phyloP scores from a whole-genome alignment of 106 monocot species.

The Allium sativum region DNA sequence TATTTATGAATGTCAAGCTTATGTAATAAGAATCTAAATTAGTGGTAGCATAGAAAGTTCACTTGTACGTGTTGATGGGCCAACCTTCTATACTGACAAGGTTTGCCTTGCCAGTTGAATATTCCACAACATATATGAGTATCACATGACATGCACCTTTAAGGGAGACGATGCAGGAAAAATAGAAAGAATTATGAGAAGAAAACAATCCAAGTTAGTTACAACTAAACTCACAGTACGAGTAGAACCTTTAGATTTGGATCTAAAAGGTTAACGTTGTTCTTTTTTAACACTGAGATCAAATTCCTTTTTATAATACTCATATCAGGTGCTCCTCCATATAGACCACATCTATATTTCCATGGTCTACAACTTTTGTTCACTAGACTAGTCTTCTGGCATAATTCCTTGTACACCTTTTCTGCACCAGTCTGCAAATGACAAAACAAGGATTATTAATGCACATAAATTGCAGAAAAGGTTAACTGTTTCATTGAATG shows the following conservation, averaged over 20 bases:
- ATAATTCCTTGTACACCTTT: slow-evolving; percentile 34
- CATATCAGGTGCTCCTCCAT: slow-evolving; percentile 48
- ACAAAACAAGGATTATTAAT: not conserved
- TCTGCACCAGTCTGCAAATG: slow-evolving; percentile 44
- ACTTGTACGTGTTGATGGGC: no score
- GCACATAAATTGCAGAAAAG: no score
- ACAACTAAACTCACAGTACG: slow-evolving; percentile 3
- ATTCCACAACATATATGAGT: no score
- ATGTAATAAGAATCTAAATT: no score
- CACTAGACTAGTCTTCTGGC: slow-evolving; percentile 17
- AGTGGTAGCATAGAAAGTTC: no score
- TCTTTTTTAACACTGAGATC: slow-evolving; percentile 25
- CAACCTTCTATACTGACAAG: no score
- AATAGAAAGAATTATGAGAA: no score
- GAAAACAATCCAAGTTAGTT: not conserved
- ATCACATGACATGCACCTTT: no score
- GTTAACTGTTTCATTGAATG: no score
- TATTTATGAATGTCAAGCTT: no score
- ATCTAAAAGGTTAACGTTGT: slow-evolving; percentile 18
- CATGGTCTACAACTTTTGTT: slow-evolving; percentile 22
- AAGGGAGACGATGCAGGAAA: no score
- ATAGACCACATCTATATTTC: slow-evolving; percentile 57
- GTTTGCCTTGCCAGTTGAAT: no score
- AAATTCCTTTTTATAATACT: slow-evolving; percentile 24
- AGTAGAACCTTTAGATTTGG: slow-evolving; percentile 47